Percentiles rank a stretch among this genome's conserved stretches.
These are phyloP conservation scores for Chalciporus sphaerocephalus DNA, from an alignment of 768 basidiomycete genomes.

Conservation along the genomic window DNA sequence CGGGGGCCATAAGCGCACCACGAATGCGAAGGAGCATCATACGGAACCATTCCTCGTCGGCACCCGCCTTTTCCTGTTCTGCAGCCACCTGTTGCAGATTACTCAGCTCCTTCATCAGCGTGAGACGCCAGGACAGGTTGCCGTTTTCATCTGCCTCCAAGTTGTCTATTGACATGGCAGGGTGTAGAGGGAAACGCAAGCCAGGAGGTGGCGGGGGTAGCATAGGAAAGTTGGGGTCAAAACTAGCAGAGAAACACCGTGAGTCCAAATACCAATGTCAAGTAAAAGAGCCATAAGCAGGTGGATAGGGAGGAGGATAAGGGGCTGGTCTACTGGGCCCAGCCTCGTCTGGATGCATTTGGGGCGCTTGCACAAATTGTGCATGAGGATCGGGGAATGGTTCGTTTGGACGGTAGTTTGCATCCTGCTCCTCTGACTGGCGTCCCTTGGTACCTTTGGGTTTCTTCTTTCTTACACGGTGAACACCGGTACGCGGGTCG, in stretches of 20 bases:
- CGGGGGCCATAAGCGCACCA: conserved; percentile 58
- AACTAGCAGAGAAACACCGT: conserved; percentile 39
- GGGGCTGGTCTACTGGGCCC: conserved; percentile 55
- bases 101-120: conserved; percentile 77
- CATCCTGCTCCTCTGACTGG: conserved; percentile 54
- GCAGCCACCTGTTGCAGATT: conserved; percentile 70
- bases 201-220: conserved; percentile 47
- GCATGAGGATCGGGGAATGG: conserved; percentile 53
- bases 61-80: conserved; percentile 79
- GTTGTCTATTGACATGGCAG: conserved; percentile 63
- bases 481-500: conserved; percentile 84
- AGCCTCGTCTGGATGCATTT: conserved; percentile 57
- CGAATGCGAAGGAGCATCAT: conserved; percentile 83
- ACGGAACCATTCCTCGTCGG: conserved; percentile 79
- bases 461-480: conserved; percentile 86
- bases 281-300: conserved; percentile 37
- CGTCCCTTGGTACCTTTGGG: conserved; percentile 51
- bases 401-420: conserved; percentile 59
- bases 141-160: conserved; percentile 75
- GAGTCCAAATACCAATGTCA: background rate
- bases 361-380: conserved; percentile 50
- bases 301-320: conserved; percentile 59
- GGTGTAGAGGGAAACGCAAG: conserved; percentile 58
- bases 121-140: conserved; percentile 72
- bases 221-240: conserved; percentile 70